Evolutionary conservation across 345 rosid genomes (phyloP).

Genomic region (Brassica nigra): DNA sequence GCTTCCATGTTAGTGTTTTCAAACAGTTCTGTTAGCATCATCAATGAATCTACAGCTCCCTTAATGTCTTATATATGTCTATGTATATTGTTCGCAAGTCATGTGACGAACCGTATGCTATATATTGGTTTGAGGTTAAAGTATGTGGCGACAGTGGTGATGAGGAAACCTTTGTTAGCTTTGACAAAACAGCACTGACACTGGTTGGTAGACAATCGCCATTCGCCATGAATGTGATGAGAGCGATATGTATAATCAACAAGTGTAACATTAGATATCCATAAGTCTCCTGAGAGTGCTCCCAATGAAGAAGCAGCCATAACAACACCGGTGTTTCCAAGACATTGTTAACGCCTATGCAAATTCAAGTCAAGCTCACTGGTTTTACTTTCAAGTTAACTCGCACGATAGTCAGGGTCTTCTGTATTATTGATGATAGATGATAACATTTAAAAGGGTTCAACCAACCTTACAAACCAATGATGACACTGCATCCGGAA

Average conservation of each 20-base stretch:
- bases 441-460: too few species aligned
- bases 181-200: too few species aligned
- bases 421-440: not conserved
- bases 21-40: too few species aligned
- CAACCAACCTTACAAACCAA: not conserved
- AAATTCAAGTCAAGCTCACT: not conserved
- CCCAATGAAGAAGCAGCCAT: not conserved
- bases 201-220: too few species aligned
- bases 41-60: too few species aligned
- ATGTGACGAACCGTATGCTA: too few species aligned
- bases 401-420: not conserved
- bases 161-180: too few species aligned
- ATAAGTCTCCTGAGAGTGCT: not conserved
- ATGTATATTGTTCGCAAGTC: too few species aligned
- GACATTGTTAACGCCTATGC: not conserved
- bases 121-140: too few species aligned
- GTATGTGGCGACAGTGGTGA: too few species aligned
- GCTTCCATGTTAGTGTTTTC: not conserved
- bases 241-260: not conserved
- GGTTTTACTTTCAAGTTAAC: not conserved
- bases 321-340: not conserved
- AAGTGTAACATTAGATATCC: not conserved
- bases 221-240: too few species aligned
- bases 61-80: too few species aligned
- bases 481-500: not conserved